Evolutionary conservation across 2,329 filamentous ascomycete genomes (phyloP).

Genomic region (Sporothrix schenckii): DNA sequence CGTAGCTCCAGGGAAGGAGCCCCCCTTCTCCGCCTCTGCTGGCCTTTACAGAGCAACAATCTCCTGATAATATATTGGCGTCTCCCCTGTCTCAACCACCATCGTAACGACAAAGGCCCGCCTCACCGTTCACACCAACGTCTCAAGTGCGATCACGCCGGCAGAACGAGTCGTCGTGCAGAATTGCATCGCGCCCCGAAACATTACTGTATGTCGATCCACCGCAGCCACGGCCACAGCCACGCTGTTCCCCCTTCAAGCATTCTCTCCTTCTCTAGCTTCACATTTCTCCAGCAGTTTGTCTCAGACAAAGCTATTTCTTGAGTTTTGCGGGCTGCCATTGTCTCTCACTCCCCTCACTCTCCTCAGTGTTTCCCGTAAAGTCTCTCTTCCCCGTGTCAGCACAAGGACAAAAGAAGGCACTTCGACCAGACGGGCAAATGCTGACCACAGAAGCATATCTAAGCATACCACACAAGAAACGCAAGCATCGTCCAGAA

Average conservation of each 20-base stretch:
- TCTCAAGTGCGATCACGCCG: constrained; percentile 20
- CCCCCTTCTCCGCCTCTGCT: constrained; percentile 14
- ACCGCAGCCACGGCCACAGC: constrained; percentile 25
- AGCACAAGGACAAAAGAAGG: not conserved
- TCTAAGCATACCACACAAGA: constrained; percentile 7
- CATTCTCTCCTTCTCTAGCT: too few relatives aligned
- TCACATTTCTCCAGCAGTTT: not conserved
- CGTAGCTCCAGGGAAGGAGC: not conserved
- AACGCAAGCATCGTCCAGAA: constrained; percentile 8
- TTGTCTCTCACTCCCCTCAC: not conserved
- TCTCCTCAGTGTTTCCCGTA: not conserved
- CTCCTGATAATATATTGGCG: not conserved
- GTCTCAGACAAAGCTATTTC: constrained; percentile 17
- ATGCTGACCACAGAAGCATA: constrained; percentile 14
- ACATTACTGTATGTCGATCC: constrained; percentile 28
- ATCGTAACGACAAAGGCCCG: constrained; percentile 3
- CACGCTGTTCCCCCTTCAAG: constrained; percentile 16
- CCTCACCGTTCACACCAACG: constrained; percentile 18
- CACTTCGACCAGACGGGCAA: not conserved
- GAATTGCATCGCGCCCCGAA: constrained; percentile 15
- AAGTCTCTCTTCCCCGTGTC: constrained; percentile 3
- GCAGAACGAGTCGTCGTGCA: constrained; percentile 21
- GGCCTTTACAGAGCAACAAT: not conserved
- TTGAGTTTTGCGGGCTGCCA: not conserved
- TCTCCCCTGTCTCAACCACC: not conserved